Conservation (phyloP, 768 basidiomycete species). For the Saitozyma sp. region DNA sequence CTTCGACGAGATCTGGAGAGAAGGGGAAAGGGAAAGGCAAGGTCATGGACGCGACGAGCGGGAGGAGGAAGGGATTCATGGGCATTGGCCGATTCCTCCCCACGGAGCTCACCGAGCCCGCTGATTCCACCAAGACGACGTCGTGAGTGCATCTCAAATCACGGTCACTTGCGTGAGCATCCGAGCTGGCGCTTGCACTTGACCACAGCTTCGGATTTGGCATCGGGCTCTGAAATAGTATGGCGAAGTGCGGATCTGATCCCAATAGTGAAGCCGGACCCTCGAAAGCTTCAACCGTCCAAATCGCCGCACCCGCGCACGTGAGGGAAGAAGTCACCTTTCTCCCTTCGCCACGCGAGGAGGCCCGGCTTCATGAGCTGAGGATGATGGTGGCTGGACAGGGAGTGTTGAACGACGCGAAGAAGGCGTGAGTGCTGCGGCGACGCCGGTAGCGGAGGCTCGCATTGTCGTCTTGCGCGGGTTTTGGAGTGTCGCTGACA, state of each 20-base stretch:
- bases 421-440: constrained; percentile 42
- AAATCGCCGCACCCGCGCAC: neutral
- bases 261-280: too few species aligned
- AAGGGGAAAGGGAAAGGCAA: neutral
- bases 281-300: neutral
- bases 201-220: too few species aligned
- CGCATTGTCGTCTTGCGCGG: too few species aligned
- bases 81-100: constrained; percentile 15
- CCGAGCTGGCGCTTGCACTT: too few species aligned
- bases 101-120: neutral
- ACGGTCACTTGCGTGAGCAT: too few species aligned
- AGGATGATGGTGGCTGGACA: constrained; percentile 48
- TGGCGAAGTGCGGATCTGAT: too few species aligned
- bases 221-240: too few species aligned
- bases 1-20: too few species aligned
- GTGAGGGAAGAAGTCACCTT: constrained; percentile 31
- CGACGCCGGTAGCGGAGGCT: neutral
- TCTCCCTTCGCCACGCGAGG: constrained; percentile 23
- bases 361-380: constrained; percentile 39
- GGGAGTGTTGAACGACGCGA: constrained; percentile 37
- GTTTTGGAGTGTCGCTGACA: too few species aligned
- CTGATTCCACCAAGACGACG: too few species aligned
- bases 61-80: constrained; percentile 15
- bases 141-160: too few species aligned
- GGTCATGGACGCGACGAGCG: too few species aligned